A percentile compares a stretch with the other conserved stretches of the same genome.
phyloP scores from a whole-genome alignment of 305 asterid species.

The Fraxinus albicans region DNA sequence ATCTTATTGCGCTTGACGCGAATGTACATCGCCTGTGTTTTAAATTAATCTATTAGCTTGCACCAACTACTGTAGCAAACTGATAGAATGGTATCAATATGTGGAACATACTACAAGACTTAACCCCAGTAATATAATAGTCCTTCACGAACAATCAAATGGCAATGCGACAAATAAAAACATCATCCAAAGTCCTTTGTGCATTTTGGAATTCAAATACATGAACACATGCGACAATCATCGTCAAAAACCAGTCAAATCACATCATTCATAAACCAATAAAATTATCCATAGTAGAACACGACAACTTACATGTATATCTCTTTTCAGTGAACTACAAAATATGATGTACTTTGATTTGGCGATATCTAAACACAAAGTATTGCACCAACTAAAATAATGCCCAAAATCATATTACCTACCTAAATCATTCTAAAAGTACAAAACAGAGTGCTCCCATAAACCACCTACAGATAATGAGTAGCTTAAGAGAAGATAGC shows the following conservation, averaged over 20 bases:
- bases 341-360: neutral
- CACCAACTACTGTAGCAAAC: slow-evolving; percentile 12
- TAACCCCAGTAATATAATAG: neutral
- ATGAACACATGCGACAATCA: neutral
- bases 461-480: neutral
- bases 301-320: neutral
- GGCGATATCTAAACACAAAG: neutral
- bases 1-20: slow-evolving; percentile 83
- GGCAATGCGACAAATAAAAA: neutral
- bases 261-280: neutral
- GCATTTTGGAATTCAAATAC: slow-evolving; percentile 5
- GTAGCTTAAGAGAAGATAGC: neutral
- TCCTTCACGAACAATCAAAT: slow-evolving; percentile 7
- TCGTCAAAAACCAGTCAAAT: neutral
- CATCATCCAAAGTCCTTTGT: slow-evolving; percentile 10
- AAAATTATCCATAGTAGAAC: neutral
- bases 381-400: neutral
- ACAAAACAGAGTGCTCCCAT: neutral
- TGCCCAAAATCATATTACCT: neutral
- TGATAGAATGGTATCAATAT: neutral
- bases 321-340: neutral
- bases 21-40: slow-evolving; percentile 75
- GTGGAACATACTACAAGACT: neutral
- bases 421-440: neutral
- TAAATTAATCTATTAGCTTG: slow-evolving; percentile 16